Evolutionary conservation across 148 eudicot species (phyloP).

Genomic region (Pouteria glomerata): DNA sequence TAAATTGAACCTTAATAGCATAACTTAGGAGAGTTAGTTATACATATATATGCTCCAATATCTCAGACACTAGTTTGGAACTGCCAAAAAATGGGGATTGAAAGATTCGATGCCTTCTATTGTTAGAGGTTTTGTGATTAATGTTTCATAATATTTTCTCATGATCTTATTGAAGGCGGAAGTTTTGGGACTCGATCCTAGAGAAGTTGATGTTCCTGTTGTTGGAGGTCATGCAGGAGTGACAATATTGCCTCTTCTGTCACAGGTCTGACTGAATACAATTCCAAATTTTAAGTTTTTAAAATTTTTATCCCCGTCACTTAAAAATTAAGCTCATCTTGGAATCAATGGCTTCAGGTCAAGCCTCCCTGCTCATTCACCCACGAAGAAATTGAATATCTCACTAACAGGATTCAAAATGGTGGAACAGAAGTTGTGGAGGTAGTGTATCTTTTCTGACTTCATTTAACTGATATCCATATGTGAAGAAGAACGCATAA

Average conservation of each 20-base stretch:
- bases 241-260: conserved; percentile 90
- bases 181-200: conserved; percentile 93
- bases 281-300: not conserved
- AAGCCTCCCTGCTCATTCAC: conserved; percentile 88
- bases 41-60: not conserved
- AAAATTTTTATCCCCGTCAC: not conserved
- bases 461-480: too few species aligned
- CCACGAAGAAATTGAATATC: conserved; percentile 60
- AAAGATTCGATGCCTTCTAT: not conserved
- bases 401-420: conserved; percentile 92
- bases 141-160: not conserved
- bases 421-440: conserved; percentile 99
- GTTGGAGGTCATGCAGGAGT: conserved; percentile 99
- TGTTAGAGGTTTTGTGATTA: not conserved
- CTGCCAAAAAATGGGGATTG: not conserved
- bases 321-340: not conserved
- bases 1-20: not conserved
- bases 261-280: conserved; percentile 56
- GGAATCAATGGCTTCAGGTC: conserved; percentile 41
- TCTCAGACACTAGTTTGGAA: not conserved
- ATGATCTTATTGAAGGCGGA: conserved; percentile 55
- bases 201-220: conserved; percentile 92
- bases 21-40: not conserved
- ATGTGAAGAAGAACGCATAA: not conserved
- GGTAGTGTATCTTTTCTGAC: conserved; percentile 31